Conservation (phyloP, 148 eudicot species). For the Suaeda aralocaspica region DNA sequence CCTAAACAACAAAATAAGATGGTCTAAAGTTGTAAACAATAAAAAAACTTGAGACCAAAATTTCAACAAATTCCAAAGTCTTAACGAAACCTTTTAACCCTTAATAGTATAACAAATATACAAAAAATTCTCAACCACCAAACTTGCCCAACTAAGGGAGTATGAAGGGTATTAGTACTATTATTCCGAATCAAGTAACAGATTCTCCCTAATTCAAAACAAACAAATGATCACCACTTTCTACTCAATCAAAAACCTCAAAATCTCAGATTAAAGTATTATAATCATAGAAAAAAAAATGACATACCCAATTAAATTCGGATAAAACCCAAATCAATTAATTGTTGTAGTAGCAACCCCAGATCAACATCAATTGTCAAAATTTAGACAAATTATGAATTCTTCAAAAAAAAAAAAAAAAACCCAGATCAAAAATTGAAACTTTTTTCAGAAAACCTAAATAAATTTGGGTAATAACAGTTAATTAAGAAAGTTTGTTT, state of each 20-base stretch:
- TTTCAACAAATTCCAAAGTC: constrained; percentile 17
- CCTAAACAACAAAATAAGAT: constrained; percentile 8
- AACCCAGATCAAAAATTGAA: constrained; percentile 19
- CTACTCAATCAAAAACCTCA: neutral
- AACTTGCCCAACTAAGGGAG: constrained; percentile 15
- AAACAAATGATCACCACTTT: constrained; percentile 12
- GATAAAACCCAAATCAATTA: constrained; percentile 27
- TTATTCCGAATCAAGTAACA: neutral
- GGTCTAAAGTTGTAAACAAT: neutral
- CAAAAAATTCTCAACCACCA: constrained; percentile 31
- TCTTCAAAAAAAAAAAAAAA: neutral
- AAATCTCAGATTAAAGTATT: neutral
- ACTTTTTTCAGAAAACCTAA: constrained; percentile 4
- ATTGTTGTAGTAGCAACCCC: constrained; percentile 2
- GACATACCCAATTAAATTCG: constrained; percentile 22
- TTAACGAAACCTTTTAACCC: constrained; percentile 18
- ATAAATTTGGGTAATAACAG: constrained; percentile 9
- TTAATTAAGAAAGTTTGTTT: constrained; percentile 6
- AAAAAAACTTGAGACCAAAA: constrained; percentile 11
- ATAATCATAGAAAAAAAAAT: neutral
- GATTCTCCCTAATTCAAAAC: neutral
- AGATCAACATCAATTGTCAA: constrained; percentile 12
- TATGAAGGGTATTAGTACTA: neutral
- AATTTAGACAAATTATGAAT: constrained; percentile 14
- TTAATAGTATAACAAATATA: neutral